Conservation (phyloP, 2,329 filamentous ascomycete species). For the Ascochyta pisi region DNA sequence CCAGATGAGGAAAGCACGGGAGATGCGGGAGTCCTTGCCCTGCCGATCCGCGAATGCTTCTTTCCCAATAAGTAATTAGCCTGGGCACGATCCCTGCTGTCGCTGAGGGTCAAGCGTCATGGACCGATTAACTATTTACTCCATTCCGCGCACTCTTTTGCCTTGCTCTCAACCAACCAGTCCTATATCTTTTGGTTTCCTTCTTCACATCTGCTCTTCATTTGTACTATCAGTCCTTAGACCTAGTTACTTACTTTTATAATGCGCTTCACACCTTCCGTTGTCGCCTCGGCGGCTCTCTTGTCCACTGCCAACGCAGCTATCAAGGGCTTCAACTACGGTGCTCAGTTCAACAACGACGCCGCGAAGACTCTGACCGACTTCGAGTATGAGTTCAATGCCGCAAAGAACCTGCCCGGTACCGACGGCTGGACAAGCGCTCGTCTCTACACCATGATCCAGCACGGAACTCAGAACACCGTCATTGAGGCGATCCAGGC, state of each 20-base stretch:
- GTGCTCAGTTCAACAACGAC: conserved; percentile 66
- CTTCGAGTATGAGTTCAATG: conserved; percentile 74
- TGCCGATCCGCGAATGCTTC: conserved; percentile 22
- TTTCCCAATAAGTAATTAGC: conserved; percentile 22
- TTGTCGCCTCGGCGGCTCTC: conserved; percentile 48
- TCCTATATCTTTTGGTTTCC: not conserved
- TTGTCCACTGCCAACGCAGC: conserved; percentile 50
- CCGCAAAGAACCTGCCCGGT: conserved; percentile 68
- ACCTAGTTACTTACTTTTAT: conserved; percentile 15
- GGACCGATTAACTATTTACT: conserved; percentile 24
- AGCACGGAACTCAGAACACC: conserved; percentile 69
- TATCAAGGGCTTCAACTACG: conserved; percentile 74
- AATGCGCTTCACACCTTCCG: conserved; percentile 46
- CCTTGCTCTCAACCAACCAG: conserved; percentile 1
- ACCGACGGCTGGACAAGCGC: conserved; percentile 67
- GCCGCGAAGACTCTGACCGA: conserved; percentile 66
- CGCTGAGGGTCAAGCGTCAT: conserved; percentile 29
- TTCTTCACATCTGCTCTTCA: not conserved
- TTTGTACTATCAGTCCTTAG: conserved; percentile 1
- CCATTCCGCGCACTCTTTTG: conserved; percentile 10
- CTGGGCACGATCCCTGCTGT: conserved; percentile 25
- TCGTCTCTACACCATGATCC: conserved; percentile 78
- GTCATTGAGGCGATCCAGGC: conserved; percentile 77
- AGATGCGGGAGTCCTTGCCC: conserved; percentile 15
- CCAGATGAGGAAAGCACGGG: conserved; percentile 17